Evolutionary conservation across 768 basidiomycete species (phyloP).

Genomic region (Inosperma sp.): DNA sequence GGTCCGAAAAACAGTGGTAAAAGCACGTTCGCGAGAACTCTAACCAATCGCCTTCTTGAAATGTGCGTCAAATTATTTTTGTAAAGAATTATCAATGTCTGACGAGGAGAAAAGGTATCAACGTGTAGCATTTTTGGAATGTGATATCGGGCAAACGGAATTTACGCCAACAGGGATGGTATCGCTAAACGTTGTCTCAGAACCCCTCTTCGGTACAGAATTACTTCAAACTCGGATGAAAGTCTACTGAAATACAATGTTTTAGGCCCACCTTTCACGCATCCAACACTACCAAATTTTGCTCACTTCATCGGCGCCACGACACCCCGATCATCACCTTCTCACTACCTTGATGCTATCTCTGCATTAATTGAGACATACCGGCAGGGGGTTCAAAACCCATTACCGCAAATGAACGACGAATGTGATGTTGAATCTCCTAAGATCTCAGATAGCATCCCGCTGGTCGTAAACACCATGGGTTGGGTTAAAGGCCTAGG

Average conservation of each 20-base stretch:
- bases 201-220: constrained; percentile 61
- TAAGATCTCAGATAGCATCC: constrained; percentile 56
- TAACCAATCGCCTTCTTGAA: constrained; percentile 63
- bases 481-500: constrained; percentile 96
- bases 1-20: constrained; percentile 89
- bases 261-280: constrained; percentile 84
- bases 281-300: constrained; percentile 61
- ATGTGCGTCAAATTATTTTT: constrained; percentile 37
- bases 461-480: constrained; percentile 92
- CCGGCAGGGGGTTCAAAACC: constrained; percentile 60
- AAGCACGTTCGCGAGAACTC: constrained; percentile 75
- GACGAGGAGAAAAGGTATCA: constrained; percentile 49
- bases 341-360: constrained; percentile 68
- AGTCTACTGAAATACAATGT: background rate
- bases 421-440: constrained; percentile 26
- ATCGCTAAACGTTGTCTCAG: constrained; percentile 66
- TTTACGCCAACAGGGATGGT: constrained; percentile 87
- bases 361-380: constrained; percentile 63
- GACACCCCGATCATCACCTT: constrained; percentile 72
- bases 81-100: background rate
- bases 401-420: constrained; percentile 24
- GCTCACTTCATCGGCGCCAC: constrained; percentile 82
- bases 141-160: constrained; percentile 91
- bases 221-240: background rate
- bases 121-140: constrained; percentile 87